These are phyloP conservation scores for Notholithocarpus densiflorus DNA, from an alignment of 306 rosid species.

Conservation along the genomic window DNA sequence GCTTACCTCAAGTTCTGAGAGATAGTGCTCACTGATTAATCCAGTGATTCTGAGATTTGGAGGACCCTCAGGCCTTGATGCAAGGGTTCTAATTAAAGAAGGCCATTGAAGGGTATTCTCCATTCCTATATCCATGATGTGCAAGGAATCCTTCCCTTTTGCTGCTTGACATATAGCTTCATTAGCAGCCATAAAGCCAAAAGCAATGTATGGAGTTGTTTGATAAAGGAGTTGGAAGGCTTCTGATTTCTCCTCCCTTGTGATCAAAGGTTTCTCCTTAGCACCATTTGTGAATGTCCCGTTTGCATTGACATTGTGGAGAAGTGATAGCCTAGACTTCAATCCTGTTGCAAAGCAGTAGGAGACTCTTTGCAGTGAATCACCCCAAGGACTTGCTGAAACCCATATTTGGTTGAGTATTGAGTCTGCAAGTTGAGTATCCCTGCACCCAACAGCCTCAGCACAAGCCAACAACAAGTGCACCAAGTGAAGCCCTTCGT, in stretches of 20 bases:
- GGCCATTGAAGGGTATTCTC: constrained; percentile 76
- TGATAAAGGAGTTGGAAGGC: constrained; percentile 73
- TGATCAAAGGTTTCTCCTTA: constrained; percentile 33
- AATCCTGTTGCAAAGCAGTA: constrained; percentile 61
- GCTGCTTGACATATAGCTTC: constrained; percentile 65
- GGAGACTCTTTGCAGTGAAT: constrained; percentile 67
- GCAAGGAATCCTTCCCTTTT: constrained; percentile 52
- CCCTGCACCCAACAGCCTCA: constrained; percentile 75
- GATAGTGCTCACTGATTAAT: constrained; percentile 27
- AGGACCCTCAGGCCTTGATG: constrained; percentile 61
- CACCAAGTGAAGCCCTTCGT: constrained; percentile 74
- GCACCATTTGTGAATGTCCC: constrained; percentile 26
- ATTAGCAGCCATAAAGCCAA: constrained; percentile 80
- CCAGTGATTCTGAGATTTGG: constrained; percentile 59
- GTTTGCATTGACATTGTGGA: constrained; percentile 41
- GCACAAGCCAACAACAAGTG: constrained; percentile 75
- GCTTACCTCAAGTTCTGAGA: constrained; percentile 33
- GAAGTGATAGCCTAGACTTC: constrained; percentile 57
- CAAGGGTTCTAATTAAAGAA: constrained; percentile 63
- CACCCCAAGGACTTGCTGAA: constrained; percentile 57
- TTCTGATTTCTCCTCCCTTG: constrained; percentile 56
- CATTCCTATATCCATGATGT: constrained; percentile 68
- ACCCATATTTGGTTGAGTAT: constrained; percentile 49
- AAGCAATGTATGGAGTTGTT: constrained; percentile 71
- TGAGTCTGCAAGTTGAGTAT: constrained; percentile 52